Base-by-base conservation (phyloP, 306 rosid genomes). In the Trichosanthes cucumerina region DNA sequence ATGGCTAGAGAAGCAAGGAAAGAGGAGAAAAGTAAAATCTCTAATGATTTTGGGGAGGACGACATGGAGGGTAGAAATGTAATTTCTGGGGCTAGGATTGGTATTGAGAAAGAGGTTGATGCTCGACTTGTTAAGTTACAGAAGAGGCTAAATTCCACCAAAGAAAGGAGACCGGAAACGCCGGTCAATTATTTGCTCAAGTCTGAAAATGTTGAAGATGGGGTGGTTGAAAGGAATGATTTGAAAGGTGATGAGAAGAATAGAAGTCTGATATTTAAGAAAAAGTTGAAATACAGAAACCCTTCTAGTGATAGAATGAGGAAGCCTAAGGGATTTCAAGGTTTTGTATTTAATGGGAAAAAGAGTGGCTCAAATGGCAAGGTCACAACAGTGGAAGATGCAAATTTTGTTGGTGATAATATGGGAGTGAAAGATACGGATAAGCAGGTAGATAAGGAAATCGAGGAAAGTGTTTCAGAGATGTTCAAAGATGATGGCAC, bases 1-100 rank as follows among this genome's bases (percentile, higher is more conserved):
- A 86, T 94, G 97, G 98, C 97, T 1, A 86, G 88, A 82, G 84
- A 86, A 71, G 97, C 84, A 26, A 63, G 98, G 52, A 85, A 58
- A 83, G 62, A 59, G 36, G 98, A 94, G 87, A 82, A 79, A 60
- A 82, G 69, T 69, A 80, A 82, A 80, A 28, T 13, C 31, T 80
- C 41, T 69, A 79, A 85, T 78, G 75, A 44, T 69, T 54, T 49
- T 6, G 89, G 14, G 43, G 83, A 70, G 60, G n/a, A 34, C 44
- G 89, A 85, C 47, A 50, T 26, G 47, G 88, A 65, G 10, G 84
- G 77, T 56, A 85, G 83, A 54, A 72, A 73, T 34, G 59, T 16
- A 65, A 64, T 52, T 58, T 79, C 90, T 9, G 77, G 82, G 78
- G 76, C 50, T 18, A 87, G 59, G 50, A 66, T 75, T 79, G 92